Conservation (phyloP, 208 protist genomes). For the Leishmania major region DNA sequence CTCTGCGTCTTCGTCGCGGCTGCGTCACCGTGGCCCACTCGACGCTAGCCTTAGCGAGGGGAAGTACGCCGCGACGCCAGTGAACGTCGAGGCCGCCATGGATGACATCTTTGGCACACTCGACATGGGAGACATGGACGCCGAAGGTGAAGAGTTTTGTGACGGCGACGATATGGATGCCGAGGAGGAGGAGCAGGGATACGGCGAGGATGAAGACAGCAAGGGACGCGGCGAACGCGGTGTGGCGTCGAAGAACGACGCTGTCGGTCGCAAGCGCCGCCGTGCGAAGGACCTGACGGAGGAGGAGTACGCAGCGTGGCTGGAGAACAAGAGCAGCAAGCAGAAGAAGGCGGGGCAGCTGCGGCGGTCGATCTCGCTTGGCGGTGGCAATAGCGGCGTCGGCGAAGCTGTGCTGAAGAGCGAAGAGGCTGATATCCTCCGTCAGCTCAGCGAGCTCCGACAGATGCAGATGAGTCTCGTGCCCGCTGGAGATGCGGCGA, state of each 20-base stretch:
- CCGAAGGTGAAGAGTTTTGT: slow-evolving; percentile 49
- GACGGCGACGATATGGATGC: slow-evolving; percentile 6
- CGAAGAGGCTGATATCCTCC: slow-evolving; percentile 37
- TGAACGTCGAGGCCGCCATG: slow-evolving; percentile 63
- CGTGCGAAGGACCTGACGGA: slow-evolving; percentile 65
- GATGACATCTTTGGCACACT: slow-evolving; percentile 81
- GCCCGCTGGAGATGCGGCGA: background rate
- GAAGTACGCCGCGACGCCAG: slow-evolving; percentile 64
- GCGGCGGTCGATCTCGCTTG: slow-evolving; percentile 24
- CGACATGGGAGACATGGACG: slow-evolving; percentile 80
- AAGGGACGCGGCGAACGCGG: slow-evolving; percentile 17
- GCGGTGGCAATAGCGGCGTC: slow-evolving; percentile 18
- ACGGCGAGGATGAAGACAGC: slow-evolving; percentile 11
- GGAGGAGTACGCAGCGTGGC: slow-evolving; percentile 72
- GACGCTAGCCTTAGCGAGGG: slow-evolving; percentile 62
- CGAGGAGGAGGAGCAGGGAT: slow-evolving; percentile 4
- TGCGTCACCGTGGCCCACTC: slow-evolving; percentile 78
- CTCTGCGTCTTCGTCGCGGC: slow-evolving; percentile 23
- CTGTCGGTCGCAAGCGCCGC: slow-evolving; percentile 7
- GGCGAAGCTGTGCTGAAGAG: slow-evolving; percentile 17
- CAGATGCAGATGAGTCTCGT: slow-evolving; percentile 33
- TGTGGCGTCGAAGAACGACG: background rate
- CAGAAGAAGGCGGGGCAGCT: slow-evolving; percentile 10
- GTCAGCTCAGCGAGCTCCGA: slow-evolving; percentile 37
- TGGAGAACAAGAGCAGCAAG: slow-evolving; percentile 53